Evolutionary conservation across 805 yeast species (phyloP), one percentile per base, ranked within the genome.

Genomic region (Saturnispora saitoi): DNA sequence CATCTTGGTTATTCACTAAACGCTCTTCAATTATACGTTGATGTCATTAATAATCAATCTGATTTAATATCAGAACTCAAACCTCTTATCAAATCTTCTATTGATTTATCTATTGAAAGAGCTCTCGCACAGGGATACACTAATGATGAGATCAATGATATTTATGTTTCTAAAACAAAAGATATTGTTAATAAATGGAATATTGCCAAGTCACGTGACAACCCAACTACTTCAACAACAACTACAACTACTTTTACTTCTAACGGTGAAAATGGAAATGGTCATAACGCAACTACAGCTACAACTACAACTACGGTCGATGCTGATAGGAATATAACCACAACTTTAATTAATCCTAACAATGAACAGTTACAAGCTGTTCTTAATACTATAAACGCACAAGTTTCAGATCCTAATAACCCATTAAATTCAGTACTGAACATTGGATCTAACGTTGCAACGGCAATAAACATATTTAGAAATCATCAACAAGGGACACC

Each of bases 71-170:
- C 28, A 11, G 37, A 34, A 12, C 36, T 44, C 32, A 34, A 44
- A 36, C 10, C 32, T 11, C n/a, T 36, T 4, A 19, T 44, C 8
- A 36, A 36, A 12, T n/a, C 22, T 10, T 34, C 47, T 12, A 44
- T 44, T 14, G 20, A 36, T 10, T 19, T 44, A 20, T 26, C 28
- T 20, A 15, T 28, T 11, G 12, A 34, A 3, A 44, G 47, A 26
- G 47, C 47, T 7, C 15, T 2, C 10, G 20, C 47, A 20, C 47
- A 44, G 32, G 47, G 47, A 9, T 43, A 43, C 32, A 34, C 46
- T 3, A 19, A 43, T 5, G 32, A 32, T 10, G 46, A 43, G 26
- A 36, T 43, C 14, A 36, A 34, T 26, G 11, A 7, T 8, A 28
- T 43, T 10, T 36, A 32, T 8, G 15, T 31, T 12, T 14, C 24